Conservation (phyloP, 306 rosid species). For the Castanea crenata region DNA sequence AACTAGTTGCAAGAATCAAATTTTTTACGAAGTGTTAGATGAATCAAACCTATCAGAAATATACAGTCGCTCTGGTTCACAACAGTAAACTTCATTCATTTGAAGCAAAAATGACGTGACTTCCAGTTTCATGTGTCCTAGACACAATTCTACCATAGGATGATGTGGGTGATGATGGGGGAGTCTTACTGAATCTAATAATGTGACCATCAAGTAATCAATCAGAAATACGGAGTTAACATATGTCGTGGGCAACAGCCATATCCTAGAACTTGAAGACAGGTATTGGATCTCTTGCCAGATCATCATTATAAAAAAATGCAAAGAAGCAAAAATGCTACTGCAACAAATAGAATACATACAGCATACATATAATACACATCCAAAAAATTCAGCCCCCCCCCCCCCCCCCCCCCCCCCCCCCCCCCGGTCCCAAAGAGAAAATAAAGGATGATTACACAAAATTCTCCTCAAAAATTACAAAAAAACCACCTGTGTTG, state of each 20-base stretch:
- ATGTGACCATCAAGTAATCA: background rate
- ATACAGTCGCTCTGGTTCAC: background rate
- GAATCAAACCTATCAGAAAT: background rate
- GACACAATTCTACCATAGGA: background rate
- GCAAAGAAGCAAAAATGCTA: background rate
- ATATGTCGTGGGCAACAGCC: background rate
- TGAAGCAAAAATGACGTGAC: background rate
- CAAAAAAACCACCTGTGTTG: no score
- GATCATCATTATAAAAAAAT: background rate
- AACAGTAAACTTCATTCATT: background rate
- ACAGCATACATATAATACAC: background rate
- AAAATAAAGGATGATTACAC: no score
- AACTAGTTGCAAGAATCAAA: slow-evolving; percentile 2
- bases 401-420: no score
- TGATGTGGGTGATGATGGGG: no score
- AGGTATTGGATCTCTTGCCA: background rate
- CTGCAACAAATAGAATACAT: no score
- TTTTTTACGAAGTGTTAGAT: background rate
- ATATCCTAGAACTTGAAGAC: background rate
- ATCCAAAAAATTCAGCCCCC: background rate
- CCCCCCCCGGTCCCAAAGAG: no score
- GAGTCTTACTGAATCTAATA: background rate
- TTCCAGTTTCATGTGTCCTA: background rate
- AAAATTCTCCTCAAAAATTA: no score
- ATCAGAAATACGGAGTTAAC: no score